A percentile compares a stretch with the other conserved stretches of the same genome.
These are phyloP conservation scores for Biscogniauxia mediterranea DNA, from an alignment of 2,329 filamentous ascomycete species.

Conservation along the genomic window DNA sequence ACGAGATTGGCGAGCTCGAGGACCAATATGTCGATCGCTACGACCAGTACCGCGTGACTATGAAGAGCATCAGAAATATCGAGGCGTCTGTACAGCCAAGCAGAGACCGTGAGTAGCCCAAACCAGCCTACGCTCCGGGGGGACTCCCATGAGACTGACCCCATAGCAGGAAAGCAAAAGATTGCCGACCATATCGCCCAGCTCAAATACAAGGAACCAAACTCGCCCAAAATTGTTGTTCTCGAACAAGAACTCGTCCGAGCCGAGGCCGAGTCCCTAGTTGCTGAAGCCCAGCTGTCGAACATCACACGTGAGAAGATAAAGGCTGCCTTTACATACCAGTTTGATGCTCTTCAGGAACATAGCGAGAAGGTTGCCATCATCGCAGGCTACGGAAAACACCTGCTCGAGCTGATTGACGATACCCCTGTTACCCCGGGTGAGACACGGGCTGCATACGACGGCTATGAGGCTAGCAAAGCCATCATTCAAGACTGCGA, in stretches of 20 bases:
- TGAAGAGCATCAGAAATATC: slow-evolving; percentile 99
- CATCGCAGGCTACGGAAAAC: slow-evolving; percentile 96
- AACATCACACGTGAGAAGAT: slow-evolving; percentile 99
- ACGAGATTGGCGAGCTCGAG: slow-evolving; percentile 97
- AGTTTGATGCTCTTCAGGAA: slow-evolving; percentile 95
- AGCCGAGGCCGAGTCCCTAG: slow-evolving; percentile 96
- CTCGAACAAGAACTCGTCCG: slow-evolving; percentile 98
- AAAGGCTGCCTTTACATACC: slow-evolving; percentile 96
- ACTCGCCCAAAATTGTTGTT: slow-evolving; percentile 95
- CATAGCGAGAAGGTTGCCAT: slow-evolving; percentile 98
- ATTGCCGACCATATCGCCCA: slow-evolving; percentile 98
- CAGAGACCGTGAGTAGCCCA: slow-evolving; percentile 73
- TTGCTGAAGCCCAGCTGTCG: slow-evolving; percentile 95
- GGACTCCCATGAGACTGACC: slow-evolving; percentile 17
- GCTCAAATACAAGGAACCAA: slow-evolving; percentile 99
- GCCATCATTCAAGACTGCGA: slow-evolving; percentile 99
- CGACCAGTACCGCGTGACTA: slow-evolving; percentile 97
- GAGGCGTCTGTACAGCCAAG: slow-evolving; percentile 98
- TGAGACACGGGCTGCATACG: slow-evolving; percentile 92
- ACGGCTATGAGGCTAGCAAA: slow-evolving; percentile 97
- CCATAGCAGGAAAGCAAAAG: slow-evolving; percentile 82
- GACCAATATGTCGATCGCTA: slow-evolving; percentile 98
- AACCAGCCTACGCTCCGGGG: slow-evolving; percentile 6
- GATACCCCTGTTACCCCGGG: slow-evolving; percentile 96
- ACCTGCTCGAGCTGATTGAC: slow-evolving; percentile 94